Percentiles rank a stretch among this genome's conserved stretches.
Conservation (phyloP, 805 yeast genomes). For the Kluyveromyces starmeri region DNA sequence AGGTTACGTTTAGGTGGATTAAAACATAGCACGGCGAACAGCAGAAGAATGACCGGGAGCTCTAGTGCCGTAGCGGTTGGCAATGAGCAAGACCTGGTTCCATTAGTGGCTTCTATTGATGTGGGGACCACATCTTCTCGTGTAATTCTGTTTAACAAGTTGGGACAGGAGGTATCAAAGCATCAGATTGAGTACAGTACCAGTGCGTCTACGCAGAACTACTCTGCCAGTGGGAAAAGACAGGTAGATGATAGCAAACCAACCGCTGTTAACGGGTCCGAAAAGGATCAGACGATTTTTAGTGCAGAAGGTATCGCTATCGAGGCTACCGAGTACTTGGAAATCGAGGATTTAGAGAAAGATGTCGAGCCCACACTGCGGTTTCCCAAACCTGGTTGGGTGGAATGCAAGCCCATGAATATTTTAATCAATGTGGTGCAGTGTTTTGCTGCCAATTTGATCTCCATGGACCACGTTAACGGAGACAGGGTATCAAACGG, state of each 20-base stretch:
- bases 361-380: slow-evolving; percentile 58
- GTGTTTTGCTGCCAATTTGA: slow-evolving; percentile 62
- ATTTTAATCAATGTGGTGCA: slow-evolving; percentile 63
- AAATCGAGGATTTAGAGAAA: slow-evolving; percentile 48
- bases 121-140: slow-evolving; percentile 91
- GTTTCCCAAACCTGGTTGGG: slow-evolving; percentile 86
- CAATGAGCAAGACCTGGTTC: slow-evolving; percentile 16
- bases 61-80: no score
- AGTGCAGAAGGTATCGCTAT: slow-evolving; percentile 70
- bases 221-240: slow-evolving; percentile 38
- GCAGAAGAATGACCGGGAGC: no score
- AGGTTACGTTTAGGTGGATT: no score
- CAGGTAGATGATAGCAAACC: slow-evolving; percentile 28
- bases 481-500: slow-evolving; percentile 36
- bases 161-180: slow-evolving; percentile 72
- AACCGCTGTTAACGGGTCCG: not conserved
- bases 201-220: slow-evolving; percentile 48
- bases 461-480: slow-evolving; percentile 49
- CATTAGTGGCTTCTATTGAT: slow-evolving; percentile 64
- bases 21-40: no score
- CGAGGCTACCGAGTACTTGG: slow-evolving; percentile 47
- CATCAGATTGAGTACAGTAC: slow-evolving; percentile 87
- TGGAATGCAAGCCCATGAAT: slow-evolving; percentile 83
- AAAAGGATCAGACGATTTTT: slow-evolving; percentile 40
- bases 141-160: slow-evolving; percentile 66